Evolutionary conservation across 78 protist genomes (phyloP), one percentile per base, ranked within the genome.

Genomic region (Dictyostelium purpureum): DNA sequence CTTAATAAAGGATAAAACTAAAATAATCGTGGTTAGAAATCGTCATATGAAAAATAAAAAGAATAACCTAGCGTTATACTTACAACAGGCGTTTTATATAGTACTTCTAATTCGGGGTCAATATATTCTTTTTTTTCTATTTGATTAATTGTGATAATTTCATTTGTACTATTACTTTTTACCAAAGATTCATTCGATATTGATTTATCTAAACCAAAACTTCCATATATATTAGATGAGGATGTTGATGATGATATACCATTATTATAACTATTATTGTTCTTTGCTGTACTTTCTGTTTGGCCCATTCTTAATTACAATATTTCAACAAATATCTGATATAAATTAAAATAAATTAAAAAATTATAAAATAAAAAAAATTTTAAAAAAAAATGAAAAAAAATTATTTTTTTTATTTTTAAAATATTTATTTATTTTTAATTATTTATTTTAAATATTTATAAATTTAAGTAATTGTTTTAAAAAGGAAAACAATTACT

Each of bases 1-100:
- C 38, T 85, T 45, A 85, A 47, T 42, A 85, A 54, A 33, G 92
- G 92, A 31, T 54, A 73, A 45, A 85, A 85, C 80, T 85, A 71
- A 2, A 31, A 5, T 16, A 54, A 33, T 49, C 6, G 16, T 63
- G 37, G 71, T 33, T 63, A 63, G 37, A 14, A 33, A 31, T 26
- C 16, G 26, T 1, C 6, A 6, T 33, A 14, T 26, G 26, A 12
- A 24, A 63, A 33, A 4, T 7, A 33, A 18, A 47, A 16, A 16
- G 7, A 47, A 1, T 2, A 47, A 14, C 4, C 49, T 14, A 31
- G 18, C 11, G 33, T 63, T 49, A 1, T 43, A 83, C 69, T 49
- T 83, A 83, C 90, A 38, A 69, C 33, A 28, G 92, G 92, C 12
- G 65, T 56, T 19, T 61, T 56, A 42, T 45, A 37, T 47, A 85